Percentiles rank a stretch among this genome's conserved stretches.
phyloP scores from a whole-genome alignment of 768 basidiomycete genomes.

The Mycena metata region DNA sequence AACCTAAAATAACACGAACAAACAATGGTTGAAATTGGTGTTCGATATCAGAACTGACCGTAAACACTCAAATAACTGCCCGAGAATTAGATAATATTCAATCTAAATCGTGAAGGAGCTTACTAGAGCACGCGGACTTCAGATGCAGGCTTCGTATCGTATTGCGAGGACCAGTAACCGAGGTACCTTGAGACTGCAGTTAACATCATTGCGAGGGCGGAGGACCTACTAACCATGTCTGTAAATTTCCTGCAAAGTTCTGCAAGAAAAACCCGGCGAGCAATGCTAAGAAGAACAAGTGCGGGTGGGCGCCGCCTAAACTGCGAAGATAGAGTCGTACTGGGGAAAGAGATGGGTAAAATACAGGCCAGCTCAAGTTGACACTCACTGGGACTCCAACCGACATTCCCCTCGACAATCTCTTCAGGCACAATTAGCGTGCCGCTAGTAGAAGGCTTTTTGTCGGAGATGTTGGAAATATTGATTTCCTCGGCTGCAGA shows the following conservation, averaged over 20 bases:
- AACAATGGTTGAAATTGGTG: conserved; percentile 49
- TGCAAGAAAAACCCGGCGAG: conserved; percentile 43
- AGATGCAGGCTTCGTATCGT: conserved; percentile 49
- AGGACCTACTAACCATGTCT: conserved; percentile 48
- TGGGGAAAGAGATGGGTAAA: neutral
- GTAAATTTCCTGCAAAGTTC: conserved; percentile 45
- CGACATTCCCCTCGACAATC: conserved; percentile 67
- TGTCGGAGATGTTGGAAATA: conserved; percentile 37
- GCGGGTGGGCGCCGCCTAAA: neutral
- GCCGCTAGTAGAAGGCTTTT: conserved; percentile 52
- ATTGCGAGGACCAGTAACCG: conserved; percentile 61
- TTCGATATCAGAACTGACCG: conserved; percentile 30
- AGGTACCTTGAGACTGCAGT: conserved; percentile 44
- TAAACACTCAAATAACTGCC: conserved; percentile 62
- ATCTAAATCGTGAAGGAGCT: conserved; percentile 39
- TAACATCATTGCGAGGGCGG: too few species aligned
- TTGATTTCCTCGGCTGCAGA: conserved; percentile 41
- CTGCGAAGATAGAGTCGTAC: conserved; percentile 12
- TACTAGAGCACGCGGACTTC: conserved; percentile 52
- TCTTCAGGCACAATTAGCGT: conserved; percentile 77
- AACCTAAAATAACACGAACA: conserved; percentile 50
- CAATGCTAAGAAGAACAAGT: conserved; percentile 47
- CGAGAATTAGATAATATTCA: conserved; percentile 31
- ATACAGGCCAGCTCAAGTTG: too few species aligned
- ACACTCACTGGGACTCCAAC: conserved; percentile 36